Percentiles rank a stretch among this genome's conserved stretches.
These are phyloP conservation scores for Nemania serpens DNA, from an alignment of 2,329 filamentous ascomycete species.

Conservation along the genomic window DNA sequence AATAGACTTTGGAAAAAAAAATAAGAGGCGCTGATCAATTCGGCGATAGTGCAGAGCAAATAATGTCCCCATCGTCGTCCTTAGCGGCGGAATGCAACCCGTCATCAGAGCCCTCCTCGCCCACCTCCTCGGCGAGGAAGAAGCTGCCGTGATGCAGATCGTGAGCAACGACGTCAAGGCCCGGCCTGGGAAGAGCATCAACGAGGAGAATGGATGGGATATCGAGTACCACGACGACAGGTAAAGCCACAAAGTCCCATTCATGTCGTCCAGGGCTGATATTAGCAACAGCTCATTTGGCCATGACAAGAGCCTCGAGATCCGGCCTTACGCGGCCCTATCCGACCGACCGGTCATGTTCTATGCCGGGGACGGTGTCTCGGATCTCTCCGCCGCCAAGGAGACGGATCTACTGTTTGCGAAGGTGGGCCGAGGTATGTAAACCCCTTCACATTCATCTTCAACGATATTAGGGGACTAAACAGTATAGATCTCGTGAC, in stretches of 20 bases:
- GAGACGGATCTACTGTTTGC: constrained; percentile 95
- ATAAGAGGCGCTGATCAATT: constrained; percentile 37
- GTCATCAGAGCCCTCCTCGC: constrained; percentile 84
- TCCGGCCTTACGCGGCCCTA: constrained; percentile 81
- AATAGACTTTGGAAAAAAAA: too few species aligned
- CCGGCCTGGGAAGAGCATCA: constrained; percentile 69
- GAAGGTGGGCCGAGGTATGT: constrained; percentile 81
- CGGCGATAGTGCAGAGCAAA: constrained; percentile 56
- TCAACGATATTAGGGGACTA: not conserved
- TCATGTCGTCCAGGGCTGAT: constrained; percentile 14
- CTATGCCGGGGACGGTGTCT: constrained; percentile 94
- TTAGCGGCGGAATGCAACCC: constrained; percentile 91
- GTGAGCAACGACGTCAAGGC: constrained; percentile 81
- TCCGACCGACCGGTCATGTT: constrained; percentile 82
- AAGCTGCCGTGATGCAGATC: constrained; percentile 80
- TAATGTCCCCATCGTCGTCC: constrained; percentile 89
- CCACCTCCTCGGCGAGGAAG: constrained; percentile 76
- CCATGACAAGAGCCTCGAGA: constrained; percentile 95
- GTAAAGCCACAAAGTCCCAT: constrained; percentile 45
- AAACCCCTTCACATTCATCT: not conserved
- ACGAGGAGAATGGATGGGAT: constrained; percentile 82
- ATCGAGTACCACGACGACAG: constrained; percentile 89
- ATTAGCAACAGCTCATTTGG: constrained; percentile 69
- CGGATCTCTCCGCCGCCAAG: constrained; percentile 86
- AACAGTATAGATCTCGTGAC: constrained; percentile 72